phyloP scores from a whole-genome alignment of 2,329 filamentous ascomycete species.

The Scedosporium aurantiacum region DNA sequence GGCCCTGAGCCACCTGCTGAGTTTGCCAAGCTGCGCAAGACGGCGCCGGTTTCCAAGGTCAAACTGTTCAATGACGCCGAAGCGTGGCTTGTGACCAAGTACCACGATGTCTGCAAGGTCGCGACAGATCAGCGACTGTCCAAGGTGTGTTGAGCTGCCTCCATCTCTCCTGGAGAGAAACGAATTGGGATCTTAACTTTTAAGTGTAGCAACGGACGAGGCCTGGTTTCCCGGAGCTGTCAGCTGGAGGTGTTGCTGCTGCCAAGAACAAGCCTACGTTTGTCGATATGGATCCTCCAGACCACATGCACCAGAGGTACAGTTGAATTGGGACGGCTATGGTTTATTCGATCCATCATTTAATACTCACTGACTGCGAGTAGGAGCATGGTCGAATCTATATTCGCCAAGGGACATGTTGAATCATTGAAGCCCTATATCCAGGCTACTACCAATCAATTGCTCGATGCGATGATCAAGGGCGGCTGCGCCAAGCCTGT shows the following conservation, averaged over 20 bases:
- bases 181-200: not conserved
- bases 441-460: constrained; percentile 30
- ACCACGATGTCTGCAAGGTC: constrained; percentile 32
- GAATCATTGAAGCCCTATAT: constrained; percentile 31
- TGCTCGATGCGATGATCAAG: constrained; percentile 27
- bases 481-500: constrained; percentile 26
- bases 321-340: too few relatives aligned
- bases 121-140: constrained; percentile 33
- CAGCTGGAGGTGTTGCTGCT: constrained; percentile 32
- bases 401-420: constrained; percentile 28
- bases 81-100: constrained; percentile 36
- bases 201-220: constrained; percentile 23
- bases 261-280: constrained; percentile 38
- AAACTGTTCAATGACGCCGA: constrained; percentile 34
- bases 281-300: constrained; percentile 38
- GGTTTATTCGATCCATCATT: too few relatives aligned
- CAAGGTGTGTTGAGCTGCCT: constrained; percentile 20
- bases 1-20: constrained; percentile 27
- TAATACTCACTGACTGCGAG: too few relatives aligned
- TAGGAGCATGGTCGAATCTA: constrained; percentile 32
- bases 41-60: constrained; percentile 30
- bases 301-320: constrained; percentile 33
- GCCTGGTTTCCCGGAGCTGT: constrained; percentile 35
- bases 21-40: constrained; percentile 30
- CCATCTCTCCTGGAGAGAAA: not conserved